phyloP scores from a whole-genome alignment of 2,329 filamentous ascomycete genomes.

The Fusarium denticulatum region DNA sequence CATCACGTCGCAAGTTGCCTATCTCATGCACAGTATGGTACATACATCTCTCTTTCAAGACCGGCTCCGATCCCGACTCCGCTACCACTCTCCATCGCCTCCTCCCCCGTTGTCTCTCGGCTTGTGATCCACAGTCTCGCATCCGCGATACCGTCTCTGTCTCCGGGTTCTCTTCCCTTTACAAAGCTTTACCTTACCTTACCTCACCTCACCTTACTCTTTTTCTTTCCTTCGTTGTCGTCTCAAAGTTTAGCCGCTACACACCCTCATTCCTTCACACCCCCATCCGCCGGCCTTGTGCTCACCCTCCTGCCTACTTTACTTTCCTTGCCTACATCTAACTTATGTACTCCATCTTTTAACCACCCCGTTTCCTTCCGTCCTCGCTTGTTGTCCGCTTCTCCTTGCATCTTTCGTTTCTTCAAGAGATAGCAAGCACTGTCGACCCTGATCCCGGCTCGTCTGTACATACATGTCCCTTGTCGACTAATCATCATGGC shows the following conservation, averaged over 20 bases:
- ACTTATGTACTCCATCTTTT: conserved; percentile 30
- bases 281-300: conserved; percentile 21
- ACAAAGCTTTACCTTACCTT: not conserved
- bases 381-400: conserved; percentile 17
- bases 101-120: conserved; percentile 28
- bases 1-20: not conserved
- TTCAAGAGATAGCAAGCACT: conserved; percentile 22
- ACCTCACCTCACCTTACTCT: conserved; percentile 3
- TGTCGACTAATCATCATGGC: conserved; percentile 44
- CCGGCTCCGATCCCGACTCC: conserved; percentile 35
- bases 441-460: conserved; percentile 17
- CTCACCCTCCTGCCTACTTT: conserved; percentile 26
- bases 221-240: conserved; percentile 22
- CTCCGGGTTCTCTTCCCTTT: conserved; percentile 22
- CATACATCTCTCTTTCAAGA: conserved; percentile 11
- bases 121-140: conserved; percentile 35
- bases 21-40: conserved; percentile 12
- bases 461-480: conserved; percentile 19
- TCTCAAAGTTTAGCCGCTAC: conserved; percentile 38
- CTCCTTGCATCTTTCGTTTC: conserved; percentile 22
- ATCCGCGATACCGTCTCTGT: conserved; percentile 31
- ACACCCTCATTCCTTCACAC: conserved; percentile 24
- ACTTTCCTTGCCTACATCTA: conserved; percentile 12
- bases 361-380: conserved; percentile 35
- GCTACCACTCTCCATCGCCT: conserved; percentile 27